Percentiles rank a stretch among this genome's conserved stretches.
Evolutionary conservation across 2,329 filamentous ascomycete genomes (phyloP).

Genomic region (Hymenoscyphus linearis): DNA sequence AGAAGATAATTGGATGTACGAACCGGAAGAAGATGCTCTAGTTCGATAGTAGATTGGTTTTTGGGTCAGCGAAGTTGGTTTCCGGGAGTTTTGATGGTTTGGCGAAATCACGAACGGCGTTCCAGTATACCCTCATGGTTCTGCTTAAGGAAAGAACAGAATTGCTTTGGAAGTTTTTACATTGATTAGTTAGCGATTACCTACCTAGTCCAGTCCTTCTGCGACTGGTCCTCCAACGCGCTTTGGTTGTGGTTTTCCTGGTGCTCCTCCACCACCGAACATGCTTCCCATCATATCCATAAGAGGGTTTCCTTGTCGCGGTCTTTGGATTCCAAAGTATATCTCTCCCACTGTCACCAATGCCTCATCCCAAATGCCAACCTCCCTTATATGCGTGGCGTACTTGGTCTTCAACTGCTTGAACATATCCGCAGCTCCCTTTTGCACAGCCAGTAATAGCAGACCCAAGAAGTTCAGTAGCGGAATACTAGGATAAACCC

Average conservation of each 20-base stretch:
- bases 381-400: conserved; percentile 69
- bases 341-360: conserved; percentile 88
- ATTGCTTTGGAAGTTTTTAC: conserved; percentile 8
- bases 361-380: conserved; percentile 72
- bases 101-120: conserved; percentile 10
- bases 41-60: conserved; percentile 14
- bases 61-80: background rate
- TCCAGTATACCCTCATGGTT: conserved; percentile 23
- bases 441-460: conserved; percentile 76
- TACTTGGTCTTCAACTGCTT: conserved; percentile 80
- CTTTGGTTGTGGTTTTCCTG: conserved; percentile 32
- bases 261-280: conserved; percentile 70
- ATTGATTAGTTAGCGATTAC: background rate
- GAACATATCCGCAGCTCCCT: conserved; percentile 70
- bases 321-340: conserved; percentile 90
- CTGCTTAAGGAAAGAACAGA: conserved; percentile 8
- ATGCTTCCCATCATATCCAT: conserved; percentile 98
- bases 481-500: conserved; percentile 86
- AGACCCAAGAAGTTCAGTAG: conserved; percentile 90
- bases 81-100: background rate
- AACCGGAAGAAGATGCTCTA: conserved; percentile 39
- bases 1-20: conserved; percentile 91
- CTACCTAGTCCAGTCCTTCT: conserved; percentile 55
- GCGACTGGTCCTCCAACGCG: conserved; percentile 44
- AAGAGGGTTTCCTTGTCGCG: conserved; percentile 83